A percentile compares a stretch with the other conserved stretches of the same genome.
These are phyloP conservation scores for Boletus subparvulus DNA, from an alignment of 768 basidiomycete species.

Conservation along the genomic window DNA sequence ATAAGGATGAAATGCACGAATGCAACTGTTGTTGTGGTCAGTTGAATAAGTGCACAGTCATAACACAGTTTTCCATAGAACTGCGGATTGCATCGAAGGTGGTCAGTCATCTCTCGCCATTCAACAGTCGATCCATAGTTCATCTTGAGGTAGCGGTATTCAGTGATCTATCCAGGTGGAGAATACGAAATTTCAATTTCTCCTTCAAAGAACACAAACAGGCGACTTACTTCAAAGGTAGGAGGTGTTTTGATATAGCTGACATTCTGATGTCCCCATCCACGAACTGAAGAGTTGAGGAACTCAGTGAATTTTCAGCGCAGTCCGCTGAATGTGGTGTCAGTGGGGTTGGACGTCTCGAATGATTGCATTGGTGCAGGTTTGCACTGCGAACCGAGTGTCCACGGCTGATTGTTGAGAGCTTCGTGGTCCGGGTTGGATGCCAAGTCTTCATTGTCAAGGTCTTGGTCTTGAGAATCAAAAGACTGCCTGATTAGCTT, in stretches of 20 bases:
- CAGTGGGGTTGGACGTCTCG: neutral
- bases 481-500: constrained; percentile 5
- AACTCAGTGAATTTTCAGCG: neutral
- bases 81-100: constrained; percentile 30
- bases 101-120: constrained; percentile 30
- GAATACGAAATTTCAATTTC: no score
- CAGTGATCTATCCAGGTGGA: constrained; percentile 10
- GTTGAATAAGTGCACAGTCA: constrained; percentile 27
- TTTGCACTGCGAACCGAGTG: neutral
- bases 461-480: neutral
- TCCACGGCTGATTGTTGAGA: no score
- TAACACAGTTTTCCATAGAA: constrained; percentile 29
- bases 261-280: neutral
- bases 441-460: no score
- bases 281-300: neutral
- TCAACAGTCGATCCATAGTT: constrained; percentile 28
- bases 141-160: constrained; percentile 26
- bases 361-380: neutral
- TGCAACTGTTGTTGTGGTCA: neutral
- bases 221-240: neutral
- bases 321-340: neutral
- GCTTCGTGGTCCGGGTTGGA: no score
- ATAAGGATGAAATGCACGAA: constrained; percentile 25
- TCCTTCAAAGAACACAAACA: neutral
- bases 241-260: neutral